These are phyloP conservation scores for Chloranthus sessilifolius DNA, from an alignment of 164 flowering plant species.

Conservation along the genomic window DNA sequence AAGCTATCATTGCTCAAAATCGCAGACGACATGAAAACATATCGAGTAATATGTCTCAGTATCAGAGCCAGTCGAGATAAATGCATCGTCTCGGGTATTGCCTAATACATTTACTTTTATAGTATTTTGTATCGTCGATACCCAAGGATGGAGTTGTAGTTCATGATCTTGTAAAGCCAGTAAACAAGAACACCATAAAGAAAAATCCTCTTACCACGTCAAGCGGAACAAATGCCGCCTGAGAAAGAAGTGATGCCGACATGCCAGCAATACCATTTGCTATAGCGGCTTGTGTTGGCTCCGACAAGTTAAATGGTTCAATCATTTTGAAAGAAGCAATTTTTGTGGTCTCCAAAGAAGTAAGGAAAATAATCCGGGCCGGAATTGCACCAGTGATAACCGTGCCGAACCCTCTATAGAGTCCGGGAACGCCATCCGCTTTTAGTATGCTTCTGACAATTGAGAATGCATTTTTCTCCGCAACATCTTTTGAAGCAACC, in stretches of 20 bases:
- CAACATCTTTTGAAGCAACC: constrained; percentile 71
- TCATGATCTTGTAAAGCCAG: too few species aligned
- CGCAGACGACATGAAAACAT: too few species aligned
- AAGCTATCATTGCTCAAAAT: too few species aligned
- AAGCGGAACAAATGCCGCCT: constrained; percentile 90
- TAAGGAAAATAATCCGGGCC: constrained; percentile 80
- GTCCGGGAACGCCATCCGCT: constrained; percentile 84
- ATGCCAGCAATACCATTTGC: constrained; percentile 96
- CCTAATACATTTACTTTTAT: too few species aligned
- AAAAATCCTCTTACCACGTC: constrained; percentile 99
- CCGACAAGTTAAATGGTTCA: constrained; percentile 69
- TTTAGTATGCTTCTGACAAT: constrained; percentile 57
- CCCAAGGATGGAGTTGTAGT: too few species aligned
- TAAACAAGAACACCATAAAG: too few species aligned
- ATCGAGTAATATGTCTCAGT: too few species aligned
- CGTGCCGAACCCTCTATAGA: constrained; percentile 93
- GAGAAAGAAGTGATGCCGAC: constrained; percentile 75
- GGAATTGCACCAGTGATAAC: constrained; percentile 96
- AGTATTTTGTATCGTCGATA: too few species aligned
- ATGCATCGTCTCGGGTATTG: too few species aligned
- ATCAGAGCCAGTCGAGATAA: too few species aligned
- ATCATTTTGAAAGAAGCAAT: constrained; percentile 62
- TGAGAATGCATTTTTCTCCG: constrained; percentile 69
- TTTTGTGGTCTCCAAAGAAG: constrained; percentile 92
- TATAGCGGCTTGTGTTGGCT: constrained; percentile 81